A percentile compares a stretch with the other conserved stretches of the same genome.
These are phyloP conservation scores for Collybia sp. DNA, from an alignment of 768 basidiomycete species.

Conservation along the genomic window DNA sequence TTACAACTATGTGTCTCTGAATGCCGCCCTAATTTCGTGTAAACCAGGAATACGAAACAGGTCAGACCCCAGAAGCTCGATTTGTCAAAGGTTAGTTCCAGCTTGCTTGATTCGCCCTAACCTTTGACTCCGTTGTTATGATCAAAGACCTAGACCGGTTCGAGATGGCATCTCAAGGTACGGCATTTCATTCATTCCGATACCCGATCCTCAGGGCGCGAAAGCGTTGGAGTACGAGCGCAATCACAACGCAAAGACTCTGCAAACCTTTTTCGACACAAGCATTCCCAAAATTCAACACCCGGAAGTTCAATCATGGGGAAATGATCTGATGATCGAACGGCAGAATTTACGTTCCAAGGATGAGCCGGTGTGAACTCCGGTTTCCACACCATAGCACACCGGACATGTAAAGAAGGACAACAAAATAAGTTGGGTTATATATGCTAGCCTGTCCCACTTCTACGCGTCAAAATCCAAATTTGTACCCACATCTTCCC, in stretches of 20 bases:
- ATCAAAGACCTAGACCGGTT: constrained; percentile 74
- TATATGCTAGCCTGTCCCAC: too few relatives aligned
- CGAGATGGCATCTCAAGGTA: constrained; percentile 86
- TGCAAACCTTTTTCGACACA: constrained; percentile 79
- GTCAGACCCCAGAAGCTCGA: constrained; percentile 64
- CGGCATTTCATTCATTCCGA: neutral
- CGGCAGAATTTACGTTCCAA: constrained; percentile 21
- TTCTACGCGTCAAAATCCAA: constrained; percentile 29
- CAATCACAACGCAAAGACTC: constrained; percentile 33
- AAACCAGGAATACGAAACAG: constrained; percentile 78
- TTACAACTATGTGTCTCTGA: too few relatives aligned
- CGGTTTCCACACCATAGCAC: too few relatives aligned
- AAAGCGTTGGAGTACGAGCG: constrained; percentile 74
- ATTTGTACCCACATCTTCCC: constrained; percentile 44
- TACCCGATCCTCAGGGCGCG: neutral
- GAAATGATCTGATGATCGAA: constrained; percentile 47
- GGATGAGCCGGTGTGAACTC: neutral
- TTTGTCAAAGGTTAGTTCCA: constrained; percentile 72
- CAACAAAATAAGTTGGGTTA: too few relatives aligned
- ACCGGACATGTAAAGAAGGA: too few relatives aligned
- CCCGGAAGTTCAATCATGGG: constrained; percentile 73
- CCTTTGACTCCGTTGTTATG: neutral
- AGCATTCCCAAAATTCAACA: constrained; percentile 72
- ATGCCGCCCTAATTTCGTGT: neutral
- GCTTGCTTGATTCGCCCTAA: neutral